These are phyloP conservation scores for Phascolomyces articulosus DNA, from an alignment of 371 early-diverging fungal genomes.

Conservation along the genomic window DNA sequence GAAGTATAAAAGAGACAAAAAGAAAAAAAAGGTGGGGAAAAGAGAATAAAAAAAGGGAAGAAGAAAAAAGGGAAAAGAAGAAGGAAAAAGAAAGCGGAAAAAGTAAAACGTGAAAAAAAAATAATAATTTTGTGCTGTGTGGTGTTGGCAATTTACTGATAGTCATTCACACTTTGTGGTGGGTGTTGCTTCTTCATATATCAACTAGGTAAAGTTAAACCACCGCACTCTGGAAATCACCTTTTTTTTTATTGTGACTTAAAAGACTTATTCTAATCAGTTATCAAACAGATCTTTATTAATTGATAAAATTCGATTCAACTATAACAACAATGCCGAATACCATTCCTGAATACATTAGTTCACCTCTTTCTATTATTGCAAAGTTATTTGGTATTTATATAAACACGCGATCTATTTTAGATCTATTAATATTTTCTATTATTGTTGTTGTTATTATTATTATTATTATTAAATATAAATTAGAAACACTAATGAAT, in stretches of 20 bases:
- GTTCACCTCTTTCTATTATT: conserved; percentile 14
- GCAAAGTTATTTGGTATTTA: conserved; percentile 19
- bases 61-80: background rate
- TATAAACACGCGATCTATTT: background rate
- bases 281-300: too few species aligned
- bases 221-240: too few species aligned
- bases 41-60: too few species aligned
- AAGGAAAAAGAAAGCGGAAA: background rate
- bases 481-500: background rate
- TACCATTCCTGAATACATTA: conserved; percentile 12
- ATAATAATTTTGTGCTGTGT: background rate
- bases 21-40: background rate
- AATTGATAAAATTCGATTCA: too few species aligned
- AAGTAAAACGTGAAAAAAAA: conserved; percentile 3
- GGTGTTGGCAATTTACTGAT: too few species aligned
- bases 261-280: too few species aligned
- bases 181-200: too few species aligned
- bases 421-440: background rate
- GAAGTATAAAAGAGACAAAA: conserved; percentile 10
- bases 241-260: too few species aligned
- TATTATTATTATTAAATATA: too few species aligned
- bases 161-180: too few species aligned
- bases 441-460: too few species aligned
- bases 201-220: too few species aligned
- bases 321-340: conserved; percentile 4